These are phyloP conservation scores for Peronosclerospora sorghi DNA, from an alignment of 352 stramenopile genomes.

Conservation along the genomic window DNA sequence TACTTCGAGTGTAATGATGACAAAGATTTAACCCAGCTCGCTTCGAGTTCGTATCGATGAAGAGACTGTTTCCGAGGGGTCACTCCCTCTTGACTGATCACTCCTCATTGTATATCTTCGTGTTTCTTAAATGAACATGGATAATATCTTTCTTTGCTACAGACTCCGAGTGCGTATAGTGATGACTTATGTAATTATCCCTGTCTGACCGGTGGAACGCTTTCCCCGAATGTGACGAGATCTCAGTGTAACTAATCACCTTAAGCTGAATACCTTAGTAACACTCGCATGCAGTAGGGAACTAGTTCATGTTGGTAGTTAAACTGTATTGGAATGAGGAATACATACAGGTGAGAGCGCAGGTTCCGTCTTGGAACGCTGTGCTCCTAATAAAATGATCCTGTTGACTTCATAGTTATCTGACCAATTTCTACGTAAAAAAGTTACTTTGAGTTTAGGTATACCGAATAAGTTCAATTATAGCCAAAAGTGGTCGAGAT, in stretches of 20 bases:
- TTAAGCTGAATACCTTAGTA: slow-evolving; percentile 55
- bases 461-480: not conserved
- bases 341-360: slow-evolving; percentile 60
- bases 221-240: slow-evolving; percentile 76
- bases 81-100: slow-evolving; percentile 84
- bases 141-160: slow-evolving; percentile 1
- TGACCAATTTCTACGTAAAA: slow-evolving; percentile 35
- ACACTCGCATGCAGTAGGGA: slow-evolving; percentile 2
- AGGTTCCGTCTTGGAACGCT: slow-evolving; percentile 56
- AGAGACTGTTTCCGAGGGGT: slow-evolving; percentile 84
- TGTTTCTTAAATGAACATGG: not conserved
- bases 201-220: slow-evolving; percentile 80
- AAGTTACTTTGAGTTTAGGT: not conserved
- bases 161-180: slow-evolving; percentile 35
- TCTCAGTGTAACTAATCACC: slow-evolving; percentile 84
- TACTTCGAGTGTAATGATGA: slow-evolving; percentile 78
- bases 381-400: slow-evolving; percentile 74
- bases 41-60: slow-evolving; percentile 80
- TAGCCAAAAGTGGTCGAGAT: slow-evolving; percentile 12
- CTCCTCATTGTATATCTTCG: slow-evolving; percentile 15
- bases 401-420: slow-evolving; percentile 85
- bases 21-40: slow-evolving; percentile 79
- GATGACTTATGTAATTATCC: slow-evolving; percentile 85
- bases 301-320: not conserved
- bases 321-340: slow-evolving; percentile 60